These are phyloP conservation scores for Lomentospora prolificans DNA, from an alignment of 2,329 filamentous ascomycete genomes.

Conservation along the genomic window DNA sequence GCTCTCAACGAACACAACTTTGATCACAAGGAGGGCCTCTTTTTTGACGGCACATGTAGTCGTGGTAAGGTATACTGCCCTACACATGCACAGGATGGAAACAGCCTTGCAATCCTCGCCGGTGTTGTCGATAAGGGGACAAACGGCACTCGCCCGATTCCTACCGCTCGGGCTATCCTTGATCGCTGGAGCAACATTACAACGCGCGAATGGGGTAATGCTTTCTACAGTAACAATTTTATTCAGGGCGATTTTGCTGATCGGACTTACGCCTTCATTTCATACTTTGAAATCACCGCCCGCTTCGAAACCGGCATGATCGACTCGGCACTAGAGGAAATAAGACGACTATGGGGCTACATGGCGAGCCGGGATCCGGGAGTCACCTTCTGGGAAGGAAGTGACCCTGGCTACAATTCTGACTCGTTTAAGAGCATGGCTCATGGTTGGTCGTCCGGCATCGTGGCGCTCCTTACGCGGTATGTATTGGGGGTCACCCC, in stretches of 20 bases:
- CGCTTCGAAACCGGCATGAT: slow-evolving; percentile 28
- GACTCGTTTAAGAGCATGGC: slow-evolving; percentile 36
- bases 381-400: slow-evolving; percentile 41
- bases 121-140: slow-evolving; percentile 17
- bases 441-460: slow-evolving; percentile 39
- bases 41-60: slow-evolving; percentile 29
- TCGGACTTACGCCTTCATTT: slow-evolving; percentile 41
- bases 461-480: slow-evolving; percentile 34
- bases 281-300: slow-evolving; percentile 42
- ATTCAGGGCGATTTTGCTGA: slow-evolving; percentile 27
- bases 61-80: slow-evolving; percentile 16
- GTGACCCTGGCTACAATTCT: slow-evolving; percentile 32
- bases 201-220: slow-evolving; percentile 33
- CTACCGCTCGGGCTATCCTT: slow-evolving; percentile 22
- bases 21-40: slow-evolving; percentile 31
- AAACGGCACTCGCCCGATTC: neutral
- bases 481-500: slow-evolving; percentile 38
- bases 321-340: slow-evolving; percentile 31
- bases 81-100: slow-evolving; percentile 41
- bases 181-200: slow-evolving; percentile 27
- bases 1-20: slow-evolving; percentile 30
- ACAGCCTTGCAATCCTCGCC: slow-evolving; percentile 33
- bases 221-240: slow-evolving; percentile 38
- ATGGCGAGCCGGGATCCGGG: slow-evolving; percentile 36
- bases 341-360: slow-evolving; percentile 37